Base-by-base conservation (phyloP, 768 basidiomycete genomes). In the Termitomyces sp. region DNA sequence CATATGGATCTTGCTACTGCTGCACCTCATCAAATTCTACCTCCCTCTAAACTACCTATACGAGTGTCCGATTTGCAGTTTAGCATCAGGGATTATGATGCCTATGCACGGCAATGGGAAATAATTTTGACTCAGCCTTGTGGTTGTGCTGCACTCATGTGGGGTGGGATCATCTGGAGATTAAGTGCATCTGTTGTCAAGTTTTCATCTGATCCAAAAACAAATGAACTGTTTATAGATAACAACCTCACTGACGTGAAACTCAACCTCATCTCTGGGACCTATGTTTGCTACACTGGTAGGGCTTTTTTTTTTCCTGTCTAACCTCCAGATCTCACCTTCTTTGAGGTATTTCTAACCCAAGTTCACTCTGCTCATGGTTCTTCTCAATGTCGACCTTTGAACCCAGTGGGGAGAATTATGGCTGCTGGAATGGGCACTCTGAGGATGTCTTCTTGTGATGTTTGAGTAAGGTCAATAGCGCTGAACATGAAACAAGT, bases 151-250 rank as follows among this genome's bases (percentile, higher is more conserved):
- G 44, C 30, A 32, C 30, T 32, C 9, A 32, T 32, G 30, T 9
- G 30, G 6, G 30, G 30, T 32, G 30, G 30, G 30, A 32, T 32
- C 9, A 32, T 32, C 9, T 32, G 30, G 30, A 32, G 30, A 32
- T 32, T 32, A 32, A 32, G 30, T 9, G 9, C 30, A 6, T 32
- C 30, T 32, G 30, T 32, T 7, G 6, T 32, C 30, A 32, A 32
- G 7, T 53, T 40, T 43, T 26, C 22, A 26, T 16, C 18, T 5
- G 22, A 54, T 20, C 33, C 30, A 2, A 7, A 33, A n/a, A 53
- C 42, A 2, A n/a, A 35, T 35, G 48, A 54, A 26, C 9, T 32
- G 14, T 60, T 64, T 24, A 58, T 61, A 3, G 64, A 67, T 47
- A 62, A 26, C 26, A 26, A 26, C 26, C 26, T 26, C 26, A 26